These are phyloP conservation scores for Raphanus hybrid DNA, from an alignment of 441 rosid species.

Conservation along the genomic window DNA sequence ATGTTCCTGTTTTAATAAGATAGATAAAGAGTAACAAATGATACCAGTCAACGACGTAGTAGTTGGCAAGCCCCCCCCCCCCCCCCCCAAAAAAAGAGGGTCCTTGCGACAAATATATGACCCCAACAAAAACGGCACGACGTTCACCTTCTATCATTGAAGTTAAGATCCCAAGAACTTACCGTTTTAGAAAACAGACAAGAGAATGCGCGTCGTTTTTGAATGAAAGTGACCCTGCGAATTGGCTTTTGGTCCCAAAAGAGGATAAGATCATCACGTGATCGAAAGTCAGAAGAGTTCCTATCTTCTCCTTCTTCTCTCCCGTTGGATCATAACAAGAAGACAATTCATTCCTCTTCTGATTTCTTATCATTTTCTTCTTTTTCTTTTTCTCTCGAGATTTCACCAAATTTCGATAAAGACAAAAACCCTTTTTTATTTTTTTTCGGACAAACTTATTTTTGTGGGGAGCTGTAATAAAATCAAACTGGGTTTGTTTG, in stretches of 20 bases:
- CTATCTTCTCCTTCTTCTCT: background rate
- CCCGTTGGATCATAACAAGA: constrained; percentile 32
- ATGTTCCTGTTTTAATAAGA: no score
- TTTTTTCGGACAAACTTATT: background rate
- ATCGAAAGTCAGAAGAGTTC: constrained; percentile 25
- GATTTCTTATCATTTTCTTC: background rate
- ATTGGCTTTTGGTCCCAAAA: constrained; percentile 23
- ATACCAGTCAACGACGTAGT: background rate
- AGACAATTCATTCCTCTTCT: constrained; percentile 22
- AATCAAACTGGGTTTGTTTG: background rate
- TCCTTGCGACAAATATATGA: background rate
- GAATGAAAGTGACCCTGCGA: background rate
- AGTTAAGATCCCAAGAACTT: background rate
- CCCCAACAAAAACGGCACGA: background rate
- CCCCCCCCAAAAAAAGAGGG: background rate
- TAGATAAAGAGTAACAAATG: no score
- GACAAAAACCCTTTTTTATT: background rate
- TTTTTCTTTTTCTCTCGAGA: background rate
- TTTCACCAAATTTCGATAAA: constrained; percentile 14
- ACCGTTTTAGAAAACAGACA: background rate
- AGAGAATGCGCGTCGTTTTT: constrained; percentile 11
- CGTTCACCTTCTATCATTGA: background rate
- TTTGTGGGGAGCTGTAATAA: background rate
- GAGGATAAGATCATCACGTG: constrained; percentile 45
- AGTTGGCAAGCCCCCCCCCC: background rate